These are phyloP conservation scores for Spathaspora girioi DNA, from an alignment of 805 yeast species.

Conservation along the genomic window DNA sequence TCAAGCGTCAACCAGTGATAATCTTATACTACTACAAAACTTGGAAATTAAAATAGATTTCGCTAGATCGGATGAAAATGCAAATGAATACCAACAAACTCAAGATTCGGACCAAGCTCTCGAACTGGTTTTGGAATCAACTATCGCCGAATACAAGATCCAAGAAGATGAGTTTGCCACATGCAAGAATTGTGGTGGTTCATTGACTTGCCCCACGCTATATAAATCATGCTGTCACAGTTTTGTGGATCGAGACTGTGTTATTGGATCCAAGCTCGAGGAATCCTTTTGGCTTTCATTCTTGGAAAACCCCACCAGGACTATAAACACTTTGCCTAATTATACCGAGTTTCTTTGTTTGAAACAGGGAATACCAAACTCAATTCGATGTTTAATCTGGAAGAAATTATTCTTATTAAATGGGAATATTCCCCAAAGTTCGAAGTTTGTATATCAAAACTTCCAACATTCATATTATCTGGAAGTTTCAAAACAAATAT, in stretches of 20 bases:
- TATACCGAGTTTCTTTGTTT: conserved; percentile 43
- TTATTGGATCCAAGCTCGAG: conserved; percentile 25
- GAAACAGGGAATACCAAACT: conserved; percentile 43
- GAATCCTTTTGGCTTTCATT: conserved; percentile 43
- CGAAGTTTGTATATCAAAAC: conserved; percentile 30
- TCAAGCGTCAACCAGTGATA: conserved; percentile 12
- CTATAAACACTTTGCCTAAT: conserved; percentile 44
- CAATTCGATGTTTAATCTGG: conserved; percentile 45
- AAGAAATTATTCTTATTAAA: conserved; percentile 31
- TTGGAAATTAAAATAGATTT: conserved; percentile 25
- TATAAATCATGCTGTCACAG: conserved; percentile 22
- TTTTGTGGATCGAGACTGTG: conserved; percentile 15
- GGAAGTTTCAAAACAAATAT: conserved; percentile 42
- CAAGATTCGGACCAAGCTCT: neutral
- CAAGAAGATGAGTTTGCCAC: conserved; percentile 29
- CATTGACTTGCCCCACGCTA: conserved; percentile 10
- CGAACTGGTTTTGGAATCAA: conserved; percentile 9
- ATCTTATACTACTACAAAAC: conserved; percentile 18
- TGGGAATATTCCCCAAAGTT: conserved; percentile 31
- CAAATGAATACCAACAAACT: conserved; percentile 5
- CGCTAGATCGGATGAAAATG: conserved; percentile 6
- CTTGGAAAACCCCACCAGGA: conserved; percentile 40
- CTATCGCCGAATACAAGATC: conserved; percentile 18
- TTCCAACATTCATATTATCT: conserved; percentile 40
- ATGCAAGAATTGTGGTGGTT: conserved; percentile 27